Conservation (phyloP, 345 rosid species). For the Draba incana region DNA sequence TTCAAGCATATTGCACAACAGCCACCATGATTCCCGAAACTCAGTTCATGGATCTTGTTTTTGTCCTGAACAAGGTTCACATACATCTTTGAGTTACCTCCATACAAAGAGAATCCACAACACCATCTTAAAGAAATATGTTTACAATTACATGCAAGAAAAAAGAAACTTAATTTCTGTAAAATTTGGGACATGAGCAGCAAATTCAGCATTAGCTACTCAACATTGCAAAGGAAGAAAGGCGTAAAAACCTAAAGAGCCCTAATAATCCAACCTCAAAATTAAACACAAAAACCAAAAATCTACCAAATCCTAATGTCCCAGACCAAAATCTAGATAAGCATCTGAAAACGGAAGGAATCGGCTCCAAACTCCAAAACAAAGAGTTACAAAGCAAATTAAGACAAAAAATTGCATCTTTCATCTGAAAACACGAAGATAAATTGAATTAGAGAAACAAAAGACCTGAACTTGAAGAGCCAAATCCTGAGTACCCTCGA, state of each 20-base stretch:
- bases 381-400: too few relatives aligned
- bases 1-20: conserved; percentile 84
- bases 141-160: background rate
- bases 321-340: background rate
- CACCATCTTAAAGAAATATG: background rate
- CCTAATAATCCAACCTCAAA: conserved; percentile 5
- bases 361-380: conserved; percentile 12
- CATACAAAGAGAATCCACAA: background rate
- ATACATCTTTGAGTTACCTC: background rate
- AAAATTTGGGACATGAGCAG: background rate
- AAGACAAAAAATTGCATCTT: background rate
- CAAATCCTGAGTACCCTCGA: conserved; percentile 33
- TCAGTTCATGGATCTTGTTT: conserved; percentile 45
- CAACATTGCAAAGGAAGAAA: background rate
- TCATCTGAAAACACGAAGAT: background rate
- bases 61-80: conserved; percentile 47
- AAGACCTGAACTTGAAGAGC: conserved; percentile 43
- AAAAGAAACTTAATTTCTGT: background rate
- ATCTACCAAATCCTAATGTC: conserved; percentile 18
- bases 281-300: conserved; percentile 1
- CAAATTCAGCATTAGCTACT: conserved; percentile 11
- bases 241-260: background rate
- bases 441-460: background rate
- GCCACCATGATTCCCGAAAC: conserved; percentile 68
- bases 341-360: background rate